Evolutionary conservation across 208 protist genomes (phyloP).

Genomic region (Trypanosoma conorhini): DNA sequence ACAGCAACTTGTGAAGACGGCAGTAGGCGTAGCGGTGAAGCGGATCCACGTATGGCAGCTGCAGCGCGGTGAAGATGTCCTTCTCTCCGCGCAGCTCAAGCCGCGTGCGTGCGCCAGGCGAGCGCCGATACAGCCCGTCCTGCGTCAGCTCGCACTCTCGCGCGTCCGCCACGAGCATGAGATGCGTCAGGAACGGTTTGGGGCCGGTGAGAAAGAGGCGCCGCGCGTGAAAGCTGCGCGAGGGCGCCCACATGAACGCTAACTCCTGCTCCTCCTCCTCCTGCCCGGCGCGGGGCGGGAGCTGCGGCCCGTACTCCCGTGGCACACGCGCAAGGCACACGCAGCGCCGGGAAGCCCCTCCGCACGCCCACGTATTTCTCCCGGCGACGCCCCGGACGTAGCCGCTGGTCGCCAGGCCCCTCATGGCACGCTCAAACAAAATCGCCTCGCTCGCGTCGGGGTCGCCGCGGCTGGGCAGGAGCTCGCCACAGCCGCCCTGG

Average conservation of each 20-base stretch:
- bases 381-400: constrained; percentile 37
- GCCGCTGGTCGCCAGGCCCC: constrained; percentile 36
- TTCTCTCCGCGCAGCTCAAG: constrained; percentile 41
- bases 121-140: constrained; percentile 48
- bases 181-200: constrained; percentile 47
- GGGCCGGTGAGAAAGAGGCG: constrained; percentile 71
- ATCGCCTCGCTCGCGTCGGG: constrained; percentile 14
- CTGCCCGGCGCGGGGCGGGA: neutral
- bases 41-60: constrained; percentile 62
- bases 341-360: neutral
- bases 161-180: constrained; percentile 50
- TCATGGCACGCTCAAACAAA: constrained; percentile 45
- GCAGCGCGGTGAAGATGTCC: constrained; percentile 47
- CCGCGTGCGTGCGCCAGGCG: constrained; percentile 1
- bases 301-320: neutral
- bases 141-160: constrained; percentile 48
- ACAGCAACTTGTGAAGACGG: constrained; percentile 32
- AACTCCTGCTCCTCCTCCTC: constrained; percentile 17
- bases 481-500: neutral
- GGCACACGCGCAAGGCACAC: constrained; percentile 7
- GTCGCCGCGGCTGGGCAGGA: neutral
- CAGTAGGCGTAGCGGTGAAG: constrained; percentile 67
- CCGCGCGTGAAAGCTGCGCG: constrained; percentile 33
- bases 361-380: neutral
- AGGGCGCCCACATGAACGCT: constrained; percentile 38